Conservation (phyloP, 2,329 filamentous ascomycete genomes). For the Clarireedia hainanense region DNA sequence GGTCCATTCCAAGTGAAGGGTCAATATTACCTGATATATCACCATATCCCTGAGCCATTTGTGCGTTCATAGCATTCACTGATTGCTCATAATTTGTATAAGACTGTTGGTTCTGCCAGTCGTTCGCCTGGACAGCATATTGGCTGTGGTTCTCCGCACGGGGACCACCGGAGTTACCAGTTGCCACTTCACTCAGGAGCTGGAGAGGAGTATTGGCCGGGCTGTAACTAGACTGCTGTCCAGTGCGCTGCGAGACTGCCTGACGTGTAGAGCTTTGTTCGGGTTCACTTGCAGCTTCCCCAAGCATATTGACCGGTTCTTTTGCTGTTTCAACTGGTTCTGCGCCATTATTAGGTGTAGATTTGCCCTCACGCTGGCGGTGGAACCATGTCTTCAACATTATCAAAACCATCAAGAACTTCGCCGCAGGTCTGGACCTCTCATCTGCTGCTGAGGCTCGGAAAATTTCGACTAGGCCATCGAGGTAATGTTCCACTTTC, state of each 20-base stretch:
- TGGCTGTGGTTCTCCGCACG: conserved; percentile 20
- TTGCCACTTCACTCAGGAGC: conserved; percentile 35
- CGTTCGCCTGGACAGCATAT: conserved; percentile 15
- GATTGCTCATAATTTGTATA: conserved; percentile 16
- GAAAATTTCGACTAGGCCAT: conserved; percentile 62
- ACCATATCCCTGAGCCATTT: conserved; percentile 12
- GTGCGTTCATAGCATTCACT: conserved; percentile 12
- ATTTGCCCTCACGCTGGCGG: conserved; percentile 26
- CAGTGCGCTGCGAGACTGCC: conserved; percentile 7
- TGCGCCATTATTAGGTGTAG: neutral
- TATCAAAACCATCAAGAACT: conserved; percentile 62
- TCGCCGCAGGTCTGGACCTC: conserved; percentile 56
- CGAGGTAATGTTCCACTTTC: conserved; percentile 58
- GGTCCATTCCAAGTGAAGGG: conserved; percentile 23
- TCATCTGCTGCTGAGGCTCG: conserved; percentile 54
- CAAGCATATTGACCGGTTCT: neutral
- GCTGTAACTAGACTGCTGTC: conserved; percentile 23
- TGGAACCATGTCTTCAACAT: conserved; percentile 60
- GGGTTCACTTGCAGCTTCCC: neutral
- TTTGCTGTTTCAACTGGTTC: neutral
- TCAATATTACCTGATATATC: conserved; percentile 22
- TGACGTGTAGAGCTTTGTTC: neutral
- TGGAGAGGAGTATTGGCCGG: conserved; percentile 31
- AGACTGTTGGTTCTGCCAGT: conserved; percentile 19
- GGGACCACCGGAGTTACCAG: conserved; percentile 25